phyloP scores from a whole-genome alignment of 2,329 filamentous ascomycete species.

The Ophiocordyceps australis region DNA sequence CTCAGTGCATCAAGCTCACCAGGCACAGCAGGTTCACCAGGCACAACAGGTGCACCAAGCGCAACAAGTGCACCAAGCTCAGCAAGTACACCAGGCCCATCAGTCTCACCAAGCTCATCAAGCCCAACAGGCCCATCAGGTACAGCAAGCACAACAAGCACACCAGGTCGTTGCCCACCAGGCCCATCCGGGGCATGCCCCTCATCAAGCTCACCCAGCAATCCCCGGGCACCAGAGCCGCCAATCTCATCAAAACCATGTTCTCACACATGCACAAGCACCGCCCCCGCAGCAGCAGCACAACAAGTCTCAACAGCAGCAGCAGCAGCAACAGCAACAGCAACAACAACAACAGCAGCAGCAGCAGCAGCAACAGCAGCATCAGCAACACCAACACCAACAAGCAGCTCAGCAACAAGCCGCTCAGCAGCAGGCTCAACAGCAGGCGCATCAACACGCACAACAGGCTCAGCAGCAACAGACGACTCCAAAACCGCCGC shows the following conservation, averaged over 20 bases:
- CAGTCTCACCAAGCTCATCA: slow-evolving; percentile 4
- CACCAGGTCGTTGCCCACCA: too few relatives aligned
- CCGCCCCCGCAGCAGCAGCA: too few relatives aligned
- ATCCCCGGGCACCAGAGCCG: too few relatives aligned
- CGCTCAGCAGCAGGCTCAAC: slow-evolving; percentile 5
- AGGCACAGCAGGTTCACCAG: slow-evolving; percentile 8
- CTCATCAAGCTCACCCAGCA: too few relatives aligned
- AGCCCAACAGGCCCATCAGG: slow-evolving; percentile 7
- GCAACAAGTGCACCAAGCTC: slow-evolving; percentile 4
- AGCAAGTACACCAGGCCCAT: slow-evolving; percentile 7
- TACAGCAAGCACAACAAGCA: slow-evolving; percentile 7
- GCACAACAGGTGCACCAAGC: slow-evolving; percentile 9
- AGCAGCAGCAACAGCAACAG: slow-evolving; percentile 11
- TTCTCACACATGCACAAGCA: too few relatives aligned
- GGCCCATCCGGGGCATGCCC: too few relatives aligned
- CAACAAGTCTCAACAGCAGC: slow-evolving; percentile 11
- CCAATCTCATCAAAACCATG: too few relatives aligned
- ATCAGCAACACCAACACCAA: slow-evolving; percentile 9
- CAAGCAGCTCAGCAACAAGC: slow-evolving; percentile 11
- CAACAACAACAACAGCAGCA: slow-evolving; percentile 11
- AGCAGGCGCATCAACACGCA: slow-evolving; percentile 6
- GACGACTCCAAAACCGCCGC: slow-evolving; percentile 7
- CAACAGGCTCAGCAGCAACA: slow-evolving; percentile 6
- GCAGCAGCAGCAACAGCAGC: slow-evolving; percentile 6
- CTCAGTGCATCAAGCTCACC: slow-evolving; percentile 5